Base-by-base conservation (phyloP, 345 rosid genomes). In the Melaleuca alternifolia region DNA sequence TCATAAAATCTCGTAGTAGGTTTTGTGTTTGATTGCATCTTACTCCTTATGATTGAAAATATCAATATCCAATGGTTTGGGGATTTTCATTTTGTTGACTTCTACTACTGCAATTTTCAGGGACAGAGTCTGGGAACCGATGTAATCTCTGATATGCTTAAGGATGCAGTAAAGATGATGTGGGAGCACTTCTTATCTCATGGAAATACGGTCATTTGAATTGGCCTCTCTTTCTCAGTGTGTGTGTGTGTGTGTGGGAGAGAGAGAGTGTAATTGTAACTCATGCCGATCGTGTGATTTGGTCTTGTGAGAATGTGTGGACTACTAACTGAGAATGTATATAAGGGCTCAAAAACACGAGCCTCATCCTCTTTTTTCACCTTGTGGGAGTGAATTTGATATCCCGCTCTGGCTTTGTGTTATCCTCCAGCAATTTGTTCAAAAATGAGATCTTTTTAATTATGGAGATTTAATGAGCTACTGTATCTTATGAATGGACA, bases 131-230 rank as follows among this genome's bases (percentile, higher is more conserved):
- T 75, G 37, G 89, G 86, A 52, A 46, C 10, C 16, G 87, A 84
- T 50, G 53, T 65, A 33, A 85, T 89, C 48, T 85, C 85, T 3
- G 81, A 86, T 4, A 83, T 89, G 91, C 92, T 93, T 21, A 83
- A 91, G 56, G 94, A 88, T 84, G 88, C 20, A 37, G 71, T 93
- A 41, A 88, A 44, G 83, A 48, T 91, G 91, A 89, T 93, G 82
- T 91, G 94, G 94, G 89, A 87, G 20, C 83, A 88, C 46, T 91
- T 93, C 90, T 86, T 88, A 37, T 71, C 81, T 37, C 37, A 48
- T 33, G 48, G 81, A 71, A 9, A 37, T 71, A 18, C 48, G 6
- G 48, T 71, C 26, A 20, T 71, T 37, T 71, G 41, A 71, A 62
- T 37, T 33, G 46, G 81, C 4, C 2, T 33, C 44, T 18, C 21